A percentile compares a stretch with the other conserved stretches of the same genome.
These are phyloP conservation scores for Hypocrella siamensis DNA, from an alignment of 2,329 filamentous ascomycete species.

Conservation along the genomic window DNA sequence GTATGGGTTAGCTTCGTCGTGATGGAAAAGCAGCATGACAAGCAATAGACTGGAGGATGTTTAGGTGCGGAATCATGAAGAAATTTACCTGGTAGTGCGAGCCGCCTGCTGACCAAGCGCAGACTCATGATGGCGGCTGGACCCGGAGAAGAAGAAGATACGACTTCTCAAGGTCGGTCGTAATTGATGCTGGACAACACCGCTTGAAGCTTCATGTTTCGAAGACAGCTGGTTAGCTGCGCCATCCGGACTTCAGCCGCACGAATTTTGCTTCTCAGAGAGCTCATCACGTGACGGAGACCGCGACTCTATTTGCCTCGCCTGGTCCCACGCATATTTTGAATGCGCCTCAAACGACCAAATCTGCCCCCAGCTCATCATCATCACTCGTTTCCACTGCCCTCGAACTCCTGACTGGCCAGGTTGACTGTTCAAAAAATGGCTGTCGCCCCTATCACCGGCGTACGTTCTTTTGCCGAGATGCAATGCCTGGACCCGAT, in stretches of 20 bases:
- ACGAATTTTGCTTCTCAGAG: not conserved
- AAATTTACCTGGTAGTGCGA: slow-evolving; percentile 41
- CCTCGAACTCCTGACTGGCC: too few relatives aligned
- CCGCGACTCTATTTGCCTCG: too few relatives aligned
- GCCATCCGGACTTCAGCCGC: slow-evolving; percentile 11
- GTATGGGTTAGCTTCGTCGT: not conserved
- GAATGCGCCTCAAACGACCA: too few relatives aligned
- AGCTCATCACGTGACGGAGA: not conserved
- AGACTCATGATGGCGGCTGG: slow-evolving; percentile 39
- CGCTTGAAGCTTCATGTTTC: too few relatives aligned
- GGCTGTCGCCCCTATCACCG: too few relatives aligned
- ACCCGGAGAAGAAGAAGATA: not conserved
- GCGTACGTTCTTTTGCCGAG: slow-evolving; percentile 36
- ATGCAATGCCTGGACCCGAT: slow-evolving; percentile 16
- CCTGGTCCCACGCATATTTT: too few relatives aligned
- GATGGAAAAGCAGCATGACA: slow-evolving; percentile 2
- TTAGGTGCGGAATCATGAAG: not conserved
- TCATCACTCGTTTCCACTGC: too few relatives aligned
- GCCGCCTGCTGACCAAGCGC: slow-evolving; percentile 44
- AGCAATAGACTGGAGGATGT: slow-evolving; percentile 2
- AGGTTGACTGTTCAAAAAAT: too few relatives aligned
- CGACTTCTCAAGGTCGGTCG: too few relatives aligned
- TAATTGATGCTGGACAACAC: too few relatives aligned
- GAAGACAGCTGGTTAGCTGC: too few relatives aligned
- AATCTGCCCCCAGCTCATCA: too few relatives aligned